Evolutionary conservation across 2,329 filamentous ascomycete species (phyloP), one percentile per base, ranked within the genome.

Genomic region (Fusarium sterilihyphosum): DNA sequence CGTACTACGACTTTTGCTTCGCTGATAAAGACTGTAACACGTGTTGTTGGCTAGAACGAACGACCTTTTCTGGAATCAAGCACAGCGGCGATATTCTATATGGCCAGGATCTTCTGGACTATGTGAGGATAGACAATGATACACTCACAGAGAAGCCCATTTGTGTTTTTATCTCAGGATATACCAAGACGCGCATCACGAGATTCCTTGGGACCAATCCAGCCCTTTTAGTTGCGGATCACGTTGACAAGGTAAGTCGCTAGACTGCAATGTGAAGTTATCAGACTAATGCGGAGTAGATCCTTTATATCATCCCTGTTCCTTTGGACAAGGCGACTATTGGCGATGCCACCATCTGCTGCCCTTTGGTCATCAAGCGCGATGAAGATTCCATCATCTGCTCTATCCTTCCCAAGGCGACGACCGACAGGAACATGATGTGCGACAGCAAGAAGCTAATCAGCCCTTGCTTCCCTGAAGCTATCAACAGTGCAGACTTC

Each of bases 1-100:
- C 67, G 1, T 70, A 70, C 10, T 70, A 70, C 31, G 67, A 70
- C 10, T 65, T 70, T 2, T 70, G 67, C 7, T 70, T 70, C 6
- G 66, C 59, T 1, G 58, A 70, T 6, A 2, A 20, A 1, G 37
- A 70, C 0, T 31, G 46, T 8, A 70, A 59, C 2, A 22, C 67
- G 0, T 70, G 59, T 4, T 70, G 66, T 5, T 70, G 67, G 67
- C 4, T 29, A 0, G 52, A 41, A 1, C 17, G 22, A 13, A 31
- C 44, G 1, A 49, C 40, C 2, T 52, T 70, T 31, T 16, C n/a
- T 7, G 67, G 67, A 3, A 65, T 70, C 12, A 37, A 16, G 3
- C 67, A 70, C 14, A 70, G 67, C 10, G 67, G 67, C 1, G 67
- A 70, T 43, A 9, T 52, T 6, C 18, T 33, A 0, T 0, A 17